Evolutionary conservation across 306 rosid genomes (phyloP), one percentile per base, ranked within the genome.

Genomic region (Ochetophila trinervis): DNA sequence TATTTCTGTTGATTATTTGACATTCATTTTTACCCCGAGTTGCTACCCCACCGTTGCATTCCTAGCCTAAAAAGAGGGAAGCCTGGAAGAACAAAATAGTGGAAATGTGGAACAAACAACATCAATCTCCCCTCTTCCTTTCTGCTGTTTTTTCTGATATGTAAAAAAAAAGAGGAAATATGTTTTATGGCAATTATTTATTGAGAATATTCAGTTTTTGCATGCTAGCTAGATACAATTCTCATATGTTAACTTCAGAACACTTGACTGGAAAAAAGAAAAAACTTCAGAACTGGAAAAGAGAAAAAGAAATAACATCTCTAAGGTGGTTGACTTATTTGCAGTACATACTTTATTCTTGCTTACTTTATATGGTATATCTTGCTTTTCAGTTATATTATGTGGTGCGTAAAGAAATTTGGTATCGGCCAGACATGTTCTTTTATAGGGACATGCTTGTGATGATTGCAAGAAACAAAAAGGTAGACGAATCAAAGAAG

Each of bases 371-470:
- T 55, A 53, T 45, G 24, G 16, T 44, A 27, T 24, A 22, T 45
- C 55, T 10, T 52, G 27, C 37, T 60, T 70, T 55, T 49, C 87
- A 91, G 98, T 60, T 91, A 66, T 91, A 91, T 35, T 69, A 89
- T 57, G 88, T 87, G 60, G 93, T 92, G 59, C 91, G 95, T 45
- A 85, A 85, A 76, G 98, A 92, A 69, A 90, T 92, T 73, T 92
- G 98, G 98, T 92, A 92, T 62, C 81, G 95, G 53, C 96, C 96
- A 8, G 98, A 92, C 84, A 87, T 89, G 98, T 89, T 82, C 84
- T 92, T 92, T 56, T 87, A 85, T 42, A 78, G 93, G 72, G 96
- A 92, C 81, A 92, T 89, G 98, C 89, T 92, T 48, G 76, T 85
- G 93, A 85, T 80, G 98, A 93, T 92, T 50, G 88, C 96, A 2